Evolutionary conservation across 306 rosid genomes (phyloP), one percentile per base, ranked within the genome.

Genomic region (Malus sylvestris): DNA sequence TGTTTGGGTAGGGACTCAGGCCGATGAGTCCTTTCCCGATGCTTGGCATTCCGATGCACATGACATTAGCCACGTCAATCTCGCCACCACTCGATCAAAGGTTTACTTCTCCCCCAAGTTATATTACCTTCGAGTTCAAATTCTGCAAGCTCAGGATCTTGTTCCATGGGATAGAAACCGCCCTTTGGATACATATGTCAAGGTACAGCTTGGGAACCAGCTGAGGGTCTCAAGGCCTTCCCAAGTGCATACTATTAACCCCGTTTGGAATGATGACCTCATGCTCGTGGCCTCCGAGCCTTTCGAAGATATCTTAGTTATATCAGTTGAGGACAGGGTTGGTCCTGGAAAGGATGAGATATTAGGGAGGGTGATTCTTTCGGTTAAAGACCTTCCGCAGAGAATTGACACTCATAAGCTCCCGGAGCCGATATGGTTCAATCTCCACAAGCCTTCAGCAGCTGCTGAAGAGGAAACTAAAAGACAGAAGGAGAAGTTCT

Each of bases 1-100:
- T 1, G 98, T 95, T 75, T 95, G 98, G 98, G 79, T 89, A 85
- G 99, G 99, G 78, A 95, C 97, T 25, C 99, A 95, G 58, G 99
- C 99, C 3, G 99, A 95, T 51, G 99, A 92, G 82, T 87, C 91
- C 1, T 95, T 95, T 62, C 85, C 97, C 1, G 97, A 95, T 12
- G 97, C 99, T n/a, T 95, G 99, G 99, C 99, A 89, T 68, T 90
- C 97, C 18, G 99, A 92, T 80, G 99, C 99, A 10, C 99, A 95
- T 65, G 90, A 76, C 53, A 33, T 95, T 4, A 78, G 87, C 80
- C 99, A 92, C 74, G 70, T 75, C 4, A 89, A 95, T 75, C 88
- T 95, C 29, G 53, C 98, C 4, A 84, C 84, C 76, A 90, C 99
- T 1, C 74, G 97, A 45, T 89, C 99, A 6, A 88, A 91, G 88